Evolutionary conservation across 495 filamentous ascomycete species (phyloP).

Genomic region (Cladorrhinum samala): DNA sequence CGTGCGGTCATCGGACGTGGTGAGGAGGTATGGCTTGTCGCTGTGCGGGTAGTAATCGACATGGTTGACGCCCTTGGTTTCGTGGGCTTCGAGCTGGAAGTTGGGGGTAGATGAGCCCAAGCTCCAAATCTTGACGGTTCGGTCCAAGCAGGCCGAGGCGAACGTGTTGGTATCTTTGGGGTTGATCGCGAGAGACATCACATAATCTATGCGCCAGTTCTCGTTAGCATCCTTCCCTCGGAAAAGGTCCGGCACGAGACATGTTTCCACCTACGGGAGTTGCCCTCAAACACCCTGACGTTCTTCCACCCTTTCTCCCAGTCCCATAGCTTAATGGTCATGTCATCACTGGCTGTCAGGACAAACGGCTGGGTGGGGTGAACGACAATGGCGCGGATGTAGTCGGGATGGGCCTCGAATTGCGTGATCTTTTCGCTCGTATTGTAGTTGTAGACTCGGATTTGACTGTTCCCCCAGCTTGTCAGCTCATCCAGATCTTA

Average conservation of each 20-base stretch:
- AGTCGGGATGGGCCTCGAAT: conserved; percentile 98
- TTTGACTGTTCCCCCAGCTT: conserved; percentile 20
- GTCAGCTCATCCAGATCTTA: neutral
- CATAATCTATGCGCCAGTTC: conserved; percentile 32
- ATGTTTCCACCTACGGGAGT: conserved; percentile 50
- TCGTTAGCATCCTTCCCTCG: too few relatives aligned
- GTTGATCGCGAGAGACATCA: conserved; percentile 99
- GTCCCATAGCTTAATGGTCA: conserved; percentile 99
- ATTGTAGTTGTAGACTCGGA: conserved; percentile 82
- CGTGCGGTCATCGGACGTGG: conserved; percentile 89
- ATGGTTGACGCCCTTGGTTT: conserved; percentile 96
- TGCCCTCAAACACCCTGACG: conserved; percentile 96
- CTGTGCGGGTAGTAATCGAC: conserved; percentile 96
- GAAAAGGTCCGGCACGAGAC: too few relatives aligned
- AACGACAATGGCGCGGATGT: conserved; percentile 96
- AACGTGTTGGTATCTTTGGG: conserved; percentile 98
- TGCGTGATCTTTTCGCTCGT: conserved; percentile 98
- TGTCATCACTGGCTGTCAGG: conserved; percentile 95
- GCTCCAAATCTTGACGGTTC: conserved; percentile 98
- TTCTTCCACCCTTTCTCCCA: conserved; percentile 99
- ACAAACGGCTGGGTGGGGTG: conserved; percentile 96
- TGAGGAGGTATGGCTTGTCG: conserved; percentile 95
- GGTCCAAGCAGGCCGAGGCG: conserved; percentile 91
- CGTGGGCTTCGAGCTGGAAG: conserved; percentile 93
- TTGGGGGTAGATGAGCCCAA: conserved; percentile 85